Base-by-base conservation (phyloP, 179 eudicot species). In the Vitellaria paradoxa region DNA sequence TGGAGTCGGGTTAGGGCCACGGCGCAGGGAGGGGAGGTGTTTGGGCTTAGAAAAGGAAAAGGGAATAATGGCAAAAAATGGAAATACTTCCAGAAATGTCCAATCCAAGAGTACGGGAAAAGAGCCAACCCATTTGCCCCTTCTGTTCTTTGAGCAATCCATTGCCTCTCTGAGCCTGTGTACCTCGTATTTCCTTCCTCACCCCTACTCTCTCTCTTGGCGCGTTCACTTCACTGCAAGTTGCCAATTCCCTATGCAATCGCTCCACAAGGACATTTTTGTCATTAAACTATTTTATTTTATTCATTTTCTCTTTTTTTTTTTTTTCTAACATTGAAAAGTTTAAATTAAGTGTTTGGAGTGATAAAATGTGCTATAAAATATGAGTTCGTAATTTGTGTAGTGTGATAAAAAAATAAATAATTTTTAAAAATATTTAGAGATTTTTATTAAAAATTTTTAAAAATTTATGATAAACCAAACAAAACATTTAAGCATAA, bases 41-140 rank as follows among this genome's bases (percentile, higher is more conserved):
- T 49, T 40, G 65, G 60, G 80, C 76, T 68, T 76, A 70, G 77
- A 84, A 87, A 85, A 87, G 85, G 88, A 79, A 86, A 87, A 76
- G 68, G 75, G 82, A 85, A 89, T 79, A 91, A 87, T 81, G 66
- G 83, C 76, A 66, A 85, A 42, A 78, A 81, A 84, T 53, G 87
- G 87, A 72, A 88, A 84, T 49, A 56, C 46, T 92, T 81, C 95
- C 90, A 82, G 84, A 87, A 88, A 87, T 82, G 97, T 89, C 90
- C 82, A 90, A 91, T 89, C 94, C 93, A 91, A 90, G 80, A 86
- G 94, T 88, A 90, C 93, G 81, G 89, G 88, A 84, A 50, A 55
- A 74, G 81, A 85, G 71, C 86, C 88, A 76, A 15, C 47, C 83
- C 70, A 79, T 76, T 89, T 82, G 79, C 81, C 81, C 81, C 81